A percentile compares a stretch with the other conserved stretches of the same genome.
Conservation (phyloP, 1,284 basidiomycete species). For the Trichosporon faecale region DNA sequence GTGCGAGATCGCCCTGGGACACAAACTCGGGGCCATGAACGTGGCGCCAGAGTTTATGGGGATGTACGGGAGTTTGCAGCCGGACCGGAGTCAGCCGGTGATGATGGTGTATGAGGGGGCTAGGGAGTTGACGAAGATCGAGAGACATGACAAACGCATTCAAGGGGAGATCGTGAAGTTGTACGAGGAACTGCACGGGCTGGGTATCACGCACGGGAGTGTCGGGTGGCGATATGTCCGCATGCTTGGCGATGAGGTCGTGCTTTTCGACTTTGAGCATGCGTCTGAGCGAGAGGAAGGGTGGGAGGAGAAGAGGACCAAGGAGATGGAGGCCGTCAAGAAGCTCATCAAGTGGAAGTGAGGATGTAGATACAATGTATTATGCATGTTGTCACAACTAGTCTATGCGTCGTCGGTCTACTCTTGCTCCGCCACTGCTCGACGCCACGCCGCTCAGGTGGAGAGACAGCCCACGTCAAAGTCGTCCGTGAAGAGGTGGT, state of each 20-base stretch:
- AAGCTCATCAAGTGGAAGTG: not conserved
- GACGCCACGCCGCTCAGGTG: constrained; percentile 20
- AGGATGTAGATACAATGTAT: not conserved
- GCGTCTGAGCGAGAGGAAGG: not conserved
- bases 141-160: not conserved
- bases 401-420: not conserved
- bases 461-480: constrained; percentile 35
- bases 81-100: not conserved
- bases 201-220: not conserved
- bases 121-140: not conserved
- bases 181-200: not conserved
- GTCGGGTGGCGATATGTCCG: not conserved
- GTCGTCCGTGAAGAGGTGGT: constrained; percentile 29
- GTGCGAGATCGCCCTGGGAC: not conserved
- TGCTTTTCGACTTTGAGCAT: not conserved
- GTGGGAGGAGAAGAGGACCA: not conserved
- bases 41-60: not conserved
- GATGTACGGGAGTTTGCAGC: not conserved
- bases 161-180: not conserved
- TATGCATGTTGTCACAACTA: not conserved
- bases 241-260: not conserved
- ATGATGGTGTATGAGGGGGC: not conserved
- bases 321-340: not conserved
- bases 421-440: not conserved
- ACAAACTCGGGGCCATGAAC: not conserved